Percentiles rank a stretch among this genome's conserved stretches.
Conservation (phyloP, 495 filamentous ascomycete genomes). For the Bacidia rubella region DNA sequence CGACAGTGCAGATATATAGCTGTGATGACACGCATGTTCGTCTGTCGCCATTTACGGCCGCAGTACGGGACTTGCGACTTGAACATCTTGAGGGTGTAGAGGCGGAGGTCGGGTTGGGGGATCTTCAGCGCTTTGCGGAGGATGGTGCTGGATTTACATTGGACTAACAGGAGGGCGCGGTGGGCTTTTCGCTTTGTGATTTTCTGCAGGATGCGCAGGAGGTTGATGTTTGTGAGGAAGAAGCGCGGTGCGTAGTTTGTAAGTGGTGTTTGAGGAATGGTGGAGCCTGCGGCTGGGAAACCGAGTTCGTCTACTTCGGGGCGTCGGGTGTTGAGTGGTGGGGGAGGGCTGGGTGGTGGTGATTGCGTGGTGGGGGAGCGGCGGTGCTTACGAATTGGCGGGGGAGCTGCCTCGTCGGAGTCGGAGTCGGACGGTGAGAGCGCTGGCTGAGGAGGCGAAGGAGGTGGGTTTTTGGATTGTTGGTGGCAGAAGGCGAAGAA, state of each 20-base stretch:
- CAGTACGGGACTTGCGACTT: slow-evolving; percentile 97
- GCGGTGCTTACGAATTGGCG: slow-evolving; percentile 56
- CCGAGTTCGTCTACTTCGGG: slow-evolving; percentile 86
- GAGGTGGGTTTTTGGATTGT: slow-evolving; percentile 31
- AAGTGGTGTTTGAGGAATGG: slow-evolving; percentile 60
- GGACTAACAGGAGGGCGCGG: slow-evolving; percentile 80
- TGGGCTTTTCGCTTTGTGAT: slow-evolving; percentile 90
- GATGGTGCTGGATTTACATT: slow-evolving; percentile 85
- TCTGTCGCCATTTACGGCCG: slow-evolving; percentile 93
- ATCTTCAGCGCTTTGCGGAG: slow-evolving; percentile 82
- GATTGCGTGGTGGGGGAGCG: slow-evolving; percentile 22
- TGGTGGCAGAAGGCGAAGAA: slow-evolving; percentile 82
- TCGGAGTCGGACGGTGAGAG: slow-evolving; percentile 19
- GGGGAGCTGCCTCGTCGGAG: slow-evolving; percentile 56
- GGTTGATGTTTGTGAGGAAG: slow-evolving; percentile 88
- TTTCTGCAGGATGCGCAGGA: slow-evolving; percentile 91
- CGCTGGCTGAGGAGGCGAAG: slow-evolving; percentile 19
- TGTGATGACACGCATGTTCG: slow-evolving; percentile 97
- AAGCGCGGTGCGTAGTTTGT: slow-evolving; percentile 85
- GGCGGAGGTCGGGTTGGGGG: slow-evolving; percentile 70
- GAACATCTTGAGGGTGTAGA: slow-evolving; percentile 95
- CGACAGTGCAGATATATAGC: slow-evolving; percentile 87
- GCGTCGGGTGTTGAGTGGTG: slow-evolving; percentile 30
- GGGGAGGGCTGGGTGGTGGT: slow-evolving; percentile 21
- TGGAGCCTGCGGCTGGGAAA: slow-evolving; percentile 42